phyloP scores from a whole-genome alignment of 306 rosid species.

The Acacia confusa region DNA sequence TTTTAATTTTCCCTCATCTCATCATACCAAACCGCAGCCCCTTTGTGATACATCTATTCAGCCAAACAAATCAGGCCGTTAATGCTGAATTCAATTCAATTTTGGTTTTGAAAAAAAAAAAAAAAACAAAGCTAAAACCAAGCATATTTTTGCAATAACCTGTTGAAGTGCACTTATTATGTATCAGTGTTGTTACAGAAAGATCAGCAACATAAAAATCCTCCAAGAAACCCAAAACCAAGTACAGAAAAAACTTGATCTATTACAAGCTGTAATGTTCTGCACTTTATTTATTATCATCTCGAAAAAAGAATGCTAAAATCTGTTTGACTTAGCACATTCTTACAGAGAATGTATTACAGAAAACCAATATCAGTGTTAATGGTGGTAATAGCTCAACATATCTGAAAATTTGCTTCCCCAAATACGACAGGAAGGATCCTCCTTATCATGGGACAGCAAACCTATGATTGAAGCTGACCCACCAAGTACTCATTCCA shows the following conservation, averaged over 20 bases:
- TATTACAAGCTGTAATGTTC: neutral
- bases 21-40: no score
- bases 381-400: neutral
- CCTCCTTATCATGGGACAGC: neutral
- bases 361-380: neutral
- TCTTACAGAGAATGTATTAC: neutral
- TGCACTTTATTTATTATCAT: neutral
- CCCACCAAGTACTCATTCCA: neutral
- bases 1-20: no score
- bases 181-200: neutral
- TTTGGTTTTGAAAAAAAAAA: neutral
- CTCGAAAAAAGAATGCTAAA: constrained; percentile 1
- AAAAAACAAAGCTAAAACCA: no score
- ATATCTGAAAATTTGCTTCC: neutral
- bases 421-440: neutral
- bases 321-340: neutral
- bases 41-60: no score
- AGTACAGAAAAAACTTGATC: neutral
- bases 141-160: neutral
- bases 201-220: neutral
- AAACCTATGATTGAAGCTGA: neutral
- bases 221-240: neutral
- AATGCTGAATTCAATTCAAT: neutral
- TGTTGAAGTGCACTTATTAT: neutral
- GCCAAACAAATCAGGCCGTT: neutral